These are phyloP conservation scores for Xylariales sp. DNA, from an alignment of 2,329 filamentous ascomycete genomes.

Conservation along the genomic window DNA sequence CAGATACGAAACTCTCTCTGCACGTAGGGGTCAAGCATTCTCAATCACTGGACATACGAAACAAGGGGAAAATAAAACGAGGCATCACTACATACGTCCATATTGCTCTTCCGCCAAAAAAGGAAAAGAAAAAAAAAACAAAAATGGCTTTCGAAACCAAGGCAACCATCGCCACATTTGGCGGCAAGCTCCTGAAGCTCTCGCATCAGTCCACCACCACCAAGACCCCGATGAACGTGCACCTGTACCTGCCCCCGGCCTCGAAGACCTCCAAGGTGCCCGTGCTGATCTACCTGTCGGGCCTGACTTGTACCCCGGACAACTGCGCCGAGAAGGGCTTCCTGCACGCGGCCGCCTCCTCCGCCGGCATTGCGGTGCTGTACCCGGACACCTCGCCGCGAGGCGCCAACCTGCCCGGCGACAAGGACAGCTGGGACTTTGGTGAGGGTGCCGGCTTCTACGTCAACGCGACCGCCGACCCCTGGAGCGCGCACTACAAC, in stretches of 20 bases:
- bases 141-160: constrained; percentile 85
- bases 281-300: constrained; percentile 88
- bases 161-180: constrained; percentile 85
- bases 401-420: constrained; percentile 73
- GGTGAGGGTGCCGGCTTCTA: constrained; percentile 93
- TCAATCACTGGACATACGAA: too few relatives aligned
- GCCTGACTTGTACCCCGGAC: constrained; percentile 90
- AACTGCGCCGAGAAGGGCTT: constrained; percentile 82
- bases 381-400: constrained; percentile 95
- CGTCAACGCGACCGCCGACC: constrained; percentile 73
- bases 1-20: too few relatives aligned
- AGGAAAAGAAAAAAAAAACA: neutral
- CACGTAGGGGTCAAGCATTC: too few relatives aligned
- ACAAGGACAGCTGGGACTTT: constrained; percentile 89
- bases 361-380: constrained; percentile 82
- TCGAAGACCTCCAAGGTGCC: constrained; percentile 65
- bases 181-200: constrained; percentile 92
- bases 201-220: constrained; percentile 76
- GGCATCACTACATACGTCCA: too few relatives aligned
- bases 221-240: constrained; percentile 85
- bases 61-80: too few relatives aligned
- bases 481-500: constrained; percentile 75
- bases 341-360: constrained; percentile 77
- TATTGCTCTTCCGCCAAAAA: too few relatives aligned
- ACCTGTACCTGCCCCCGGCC: constrained; percentile 82